These are phyloP conservation scores for Candida tropicalis DNA, from an alignment of 1,139 yeast species.

Conservation along the genomic window DNA sequence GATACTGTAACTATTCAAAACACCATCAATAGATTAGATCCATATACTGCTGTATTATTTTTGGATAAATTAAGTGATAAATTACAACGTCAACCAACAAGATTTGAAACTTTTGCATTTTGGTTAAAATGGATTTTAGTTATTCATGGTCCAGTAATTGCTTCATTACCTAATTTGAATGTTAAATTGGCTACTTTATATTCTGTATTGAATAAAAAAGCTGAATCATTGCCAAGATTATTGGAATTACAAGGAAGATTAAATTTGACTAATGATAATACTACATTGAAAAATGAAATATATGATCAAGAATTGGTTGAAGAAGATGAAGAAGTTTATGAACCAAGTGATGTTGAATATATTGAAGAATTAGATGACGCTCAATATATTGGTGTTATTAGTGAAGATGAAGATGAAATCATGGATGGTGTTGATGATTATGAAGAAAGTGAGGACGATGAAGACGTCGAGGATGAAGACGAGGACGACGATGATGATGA, in stretches of 20 bases:
- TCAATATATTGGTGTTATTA: constrained; percentile 27
- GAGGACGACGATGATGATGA: constrained; percentile 26
- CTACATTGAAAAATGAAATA: constrained; percentile 64
- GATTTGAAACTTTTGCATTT: constrained; percentile 74
- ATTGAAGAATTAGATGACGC: constrained; percentile 47
- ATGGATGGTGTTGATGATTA: constrained; percentile 24
- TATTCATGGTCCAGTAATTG: constrained; percentile 80
- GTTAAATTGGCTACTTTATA: constrained; percentile 75
- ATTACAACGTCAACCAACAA: constrained; percentile 62
- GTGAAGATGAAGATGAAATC: constrained; percentile 22
- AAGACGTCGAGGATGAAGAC: constrained; percentile 23
- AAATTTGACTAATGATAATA: constrained; percentile 69
- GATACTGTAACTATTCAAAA: constrained; percentile 75
- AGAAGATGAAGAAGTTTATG: constrained; percentile 25
- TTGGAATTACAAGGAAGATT: constrained; percentile 83
- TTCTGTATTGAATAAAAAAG: constrained; percentile 72
- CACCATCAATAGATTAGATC: constrained; percentile 70
- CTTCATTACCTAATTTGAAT: constrained; percentile 69
- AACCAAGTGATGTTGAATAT: constrained; percentile 37
- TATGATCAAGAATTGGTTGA: constrained; percentile 29
- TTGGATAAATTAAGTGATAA: constrained; percentile 85
- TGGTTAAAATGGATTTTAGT: constrained; percentile 96
- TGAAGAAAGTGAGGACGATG: constrained; percentile 23
- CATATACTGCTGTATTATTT: constrained; percentile 71
- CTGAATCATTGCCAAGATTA: constrained; percentile 75